Base-by-base conservation (phyloP, 2,329 filamentous ascomycete genomes). In the Neocucurbitaria cava region DNA sequence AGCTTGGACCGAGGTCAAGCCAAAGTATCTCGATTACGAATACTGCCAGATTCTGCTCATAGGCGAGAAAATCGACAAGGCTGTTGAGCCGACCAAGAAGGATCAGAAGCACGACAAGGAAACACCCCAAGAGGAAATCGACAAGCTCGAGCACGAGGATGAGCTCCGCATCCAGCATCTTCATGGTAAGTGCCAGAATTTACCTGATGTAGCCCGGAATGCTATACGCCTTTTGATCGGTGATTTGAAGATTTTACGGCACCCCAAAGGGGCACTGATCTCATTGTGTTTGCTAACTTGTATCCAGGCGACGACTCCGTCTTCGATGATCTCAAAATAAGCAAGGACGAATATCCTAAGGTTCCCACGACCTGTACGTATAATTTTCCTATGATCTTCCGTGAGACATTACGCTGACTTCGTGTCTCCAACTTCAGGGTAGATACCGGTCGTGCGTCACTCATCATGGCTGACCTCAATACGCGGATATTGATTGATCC, bases 21-120 rank as follows among this genome's bases (percentile, higher is more conserved):
- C 92, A 0, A 85, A 89, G 53, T 87, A 92, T 62, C 80, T 96
- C 3, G 83, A 94, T 64, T 91, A 90, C 68, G 82, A 82, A 30
- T 89, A 91, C 61, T 85, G 89, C 0, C 91, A 96, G 69, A 83
- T 96, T 49, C 77, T 96, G 9, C 81, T 96, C 52, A 88, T 96
- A 40, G 92, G 92, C 6, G 87, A 91, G 65, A 83, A 83, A 1
- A 78, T 76, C 21, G 80, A 84, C 0, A 85, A 84, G 55, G 87
- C 86, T 0, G 77, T 85, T 0, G 81, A 87, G 64, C 78, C 83
- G 23, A 80, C 81, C 3, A 78, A 81, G 20, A 87, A 88, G 59
- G 77, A 85, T 40, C 79, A 88, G 65, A 79, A 84, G 58, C 71
- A 80, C 5, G 64, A 74, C 15, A 87, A 88, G 65, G 84, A 87